Base-by-base conservation (phyloP, 768 basidiomycete genomes). In the Trametes punicea region DNA sequence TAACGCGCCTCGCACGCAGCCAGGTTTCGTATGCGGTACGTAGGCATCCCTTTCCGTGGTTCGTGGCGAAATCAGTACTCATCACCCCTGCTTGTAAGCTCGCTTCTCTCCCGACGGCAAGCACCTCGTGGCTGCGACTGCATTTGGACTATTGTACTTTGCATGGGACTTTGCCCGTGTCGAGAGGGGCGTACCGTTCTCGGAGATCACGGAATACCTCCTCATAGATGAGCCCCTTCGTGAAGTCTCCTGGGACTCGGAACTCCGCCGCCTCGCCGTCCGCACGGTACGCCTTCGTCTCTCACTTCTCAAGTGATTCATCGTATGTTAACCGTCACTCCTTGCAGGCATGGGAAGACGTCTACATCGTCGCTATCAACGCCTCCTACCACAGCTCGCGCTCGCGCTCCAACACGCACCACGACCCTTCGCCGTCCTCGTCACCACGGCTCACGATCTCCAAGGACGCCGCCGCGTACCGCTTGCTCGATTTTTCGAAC, bases 51-150 rank as follows among this genome's bases (percentile, higher is more conserved):
- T 18, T 34, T 21, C 15, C 42, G 2, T 20, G 6, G 10, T 5
- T 29, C 13, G 10, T 18, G 21, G 10, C 16, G 16, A 21, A 20
- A 7, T 18, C 11, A 10, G 6, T 30, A 13, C 15, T 26, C n/a
- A 38, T 21, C 26, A 25, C 25, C 6, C 18, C 2, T 2, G 2
- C 34, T 39, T n/a, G 3, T 2, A 23, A 64, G 66, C 62, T 9
- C 47, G 52, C 4, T 64, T 67, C 51, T 65, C 62, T 15, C 62
- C 66, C 8, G 66, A 65, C 25, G 66, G 64, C 9, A 57, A 45
- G 9, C 64, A 65, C 41, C 20, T 67, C 29, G 56, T 62, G 20
- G 59, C 56, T 0, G 62, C 60, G 10, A 64, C 64, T 9, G 56
- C 41, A 16, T 61, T 60, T 21, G 62, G 64, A 9, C 42, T 64